These are phyloP conservation scores for Stropharia rugosoannulata DNA, from an alignment of 768 basidiomycete genomes.

Conservation along the genomic window DNA sequence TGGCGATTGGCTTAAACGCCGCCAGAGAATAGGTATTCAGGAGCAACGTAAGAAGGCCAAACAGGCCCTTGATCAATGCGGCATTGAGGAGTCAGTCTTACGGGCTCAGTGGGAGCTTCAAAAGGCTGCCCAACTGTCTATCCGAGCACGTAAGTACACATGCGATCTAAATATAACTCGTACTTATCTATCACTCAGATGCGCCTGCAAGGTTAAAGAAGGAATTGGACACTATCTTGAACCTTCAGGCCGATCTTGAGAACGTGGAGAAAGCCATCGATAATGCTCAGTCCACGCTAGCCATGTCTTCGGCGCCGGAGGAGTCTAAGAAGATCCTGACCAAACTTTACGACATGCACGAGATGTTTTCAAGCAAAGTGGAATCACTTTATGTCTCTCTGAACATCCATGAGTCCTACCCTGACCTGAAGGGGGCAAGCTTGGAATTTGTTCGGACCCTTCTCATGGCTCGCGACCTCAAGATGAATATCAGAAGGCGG, in stretches of 20 bases:
- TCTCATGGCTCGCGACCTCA: constrained; percentile 34
- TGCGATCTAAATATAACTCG: too few species aligned
- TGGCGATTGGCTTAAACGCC: too few species aligned
- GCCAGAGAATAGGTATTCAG: too few species aligned
- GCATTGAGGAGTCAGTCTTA: too few species aligned
- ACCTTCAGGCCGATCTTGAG: too few species aligned
- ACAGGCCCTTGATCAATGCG: too few species aligned
- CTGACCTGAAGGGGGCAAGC: constrained; percentile 32
- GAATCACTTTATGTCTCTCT: constrained; percentile 33
- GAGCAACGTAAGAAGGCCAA: too few species aligned
- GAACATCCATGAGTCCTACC: constrained; percentile 30
- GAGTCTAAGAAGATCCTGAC: constrained; percentile 12
- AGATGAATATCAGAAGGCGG: constrained; percentile 34
- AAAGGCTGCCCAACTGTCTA: too few species aligned
- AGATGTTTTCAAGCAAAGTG: constrained; percentile 18
- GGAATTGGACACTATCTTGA: too few species aligned
- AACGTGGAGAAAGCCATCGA: constrained; percentile 21
- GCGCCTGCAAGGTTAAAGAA: too few species aligned
- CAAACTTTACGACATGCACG: constrained; percentile 20
- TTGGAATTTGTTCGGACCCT: constrained; percentile 31
- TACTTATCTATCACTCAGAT: constrained; percentile 10
- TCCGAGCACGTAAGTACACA: too few species aligned
- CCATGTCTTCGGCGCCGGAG: not conserved
- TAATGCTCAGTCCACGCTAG: constrained; percentile 7
- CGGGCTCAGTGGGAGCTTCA: too few species aligned